Evolutionary conservation across 495 filamentous ascomycete species (phyloP).

Genomic region (Penicillium salamii): DNA sequence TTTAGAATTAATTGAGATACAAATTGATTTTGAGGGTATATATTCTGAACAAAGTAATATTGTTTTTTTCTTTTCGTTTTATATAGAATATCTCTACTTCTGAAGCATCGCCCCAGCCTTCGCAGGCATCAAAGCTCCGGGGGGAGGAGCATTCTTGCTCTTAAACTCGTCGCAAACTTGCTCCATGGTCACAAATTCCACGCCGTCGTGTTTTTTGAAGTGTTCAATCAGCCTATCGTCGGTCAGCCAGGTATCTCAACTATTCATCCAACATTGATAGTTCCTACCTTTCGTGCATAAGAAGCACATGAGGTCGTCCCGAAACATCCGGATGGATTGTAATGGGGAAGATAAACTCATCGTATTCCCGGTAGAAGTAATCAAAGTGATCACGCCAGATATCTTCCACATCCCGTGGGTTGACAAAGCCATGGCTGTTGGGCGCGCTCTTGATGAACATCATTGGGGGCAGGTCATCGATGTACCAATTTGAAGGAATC

Average conservation of each 20-base stretch:
- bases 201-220: conserved; percentile 68
- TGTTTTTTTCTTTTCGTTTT: too few relatives aligned
- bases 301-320: conserved; percentile 61
- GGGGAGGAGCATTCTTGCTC: conserved; percentile 23
- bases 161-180: conserved; percentile 65
- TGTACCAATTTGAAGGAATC: conserved; percentile 66
- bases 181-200: conserved; percentile 71
- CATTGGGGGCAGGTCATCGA: conserved; percentile 59
- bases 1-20: too few relatives aligned
- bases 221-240: conserved; percentile 58
- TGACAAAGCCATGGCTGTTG: conserved; percentile 59
- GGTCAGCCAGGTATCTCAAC: conserved; percentile 2
- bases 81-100: too few relatives aligned
- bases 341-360: conserved; percentile 67
- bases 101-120: conserved; percentile 13
- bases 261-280: background rate
- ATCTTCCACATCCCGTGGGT: conserved; percentile 54
- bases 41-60: too few relatives aligned
- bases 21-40: too few relatives aligned
- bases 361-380: conserved; percentile 65
- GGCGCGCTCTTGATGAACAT: conserved; percentile 61
- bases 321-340: conserved; percentile 66
- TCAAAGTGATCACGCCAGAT: conserved; percentile 64
- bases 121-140: conserved; percentile 27
- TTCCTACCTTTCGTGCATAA: conserved; percentile 57